These are phyloP conservation scores for Ascoidea asiatica DNA, from an alignment of 805 yeast species.

Conservation along the genomic window DNA sequence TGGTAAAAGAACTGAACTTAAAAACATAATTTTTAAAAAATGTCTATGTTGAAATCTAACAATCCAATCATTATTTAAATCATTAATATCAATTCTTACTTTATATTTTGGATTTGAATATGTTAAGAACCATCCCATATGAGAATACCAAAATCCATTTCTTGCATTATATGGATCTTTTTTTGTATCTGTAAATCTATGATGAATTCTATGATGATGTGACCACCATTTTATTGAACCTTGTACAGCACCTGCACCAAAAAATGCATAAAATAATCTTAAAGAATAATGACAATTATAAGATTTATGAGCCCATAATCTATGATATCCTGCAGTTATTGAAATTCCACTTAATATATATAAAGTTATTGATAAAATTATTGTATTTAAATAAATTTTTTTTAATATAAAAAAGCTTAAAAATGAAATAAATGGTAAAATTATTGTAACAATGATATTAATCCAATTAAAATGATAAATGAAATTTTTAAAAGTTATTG, in stretches of 20 bases:
- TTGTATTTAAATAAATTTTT: slow-evolving; percentile 37
- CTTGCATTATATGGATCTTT: slow-evolving; percentile 85
- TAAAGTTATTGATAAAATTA: slow-evolving; percentile 31
- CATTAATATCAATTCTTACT: slow-evolving; percentile 74
- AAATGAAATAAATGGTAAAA: slow-evolving; percentile 45
- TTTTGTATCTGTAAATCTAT: slow-evolving; percentile 70
- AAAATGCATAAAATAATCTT: slow-evolving; percentile 52
- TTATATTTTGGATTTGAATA: slow-evolving; percentile 72
- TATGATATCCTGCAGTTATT: slow-evolving; percentile 76
- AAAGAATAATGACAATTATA: slow-evolving; percentile 50
- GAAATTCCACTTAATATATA: slow-evolving; percentile 57
- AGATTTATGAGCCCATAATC: slow-evolving; percentile 68
- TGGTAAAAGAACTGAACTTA: slow-evolving; percentile 52
- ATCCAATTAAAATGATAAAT: slow-evolving; percentile 68
- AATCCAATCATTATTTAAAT: slow-evolving; percentile 65
- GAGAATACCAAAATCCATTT: slow-evolving; percentile 72
- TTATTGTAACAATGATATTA: slow-evolving; percentile 49
- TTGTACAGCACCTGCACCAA: slow-evolving; percentile 75
- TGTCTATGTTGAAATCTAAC: slow-evolving; percentile 76
- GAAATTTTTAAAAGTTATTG: slow-evolving; percentile 68
- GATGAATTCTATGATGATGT: slow-evolving; percentile 75
- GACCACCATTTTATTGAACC: slow-evolving; percentile 89
- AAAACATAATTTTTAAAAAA: slow-evolving; percentile 46
- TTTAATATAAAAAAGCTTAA: slow-evolving; percentile 19
- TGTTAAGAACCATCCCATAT: slow-evolving; percentile 75